Base-by-base conservation (phyloP, 257 asterid species). In the Scutellaria baicalensis region DNA sequence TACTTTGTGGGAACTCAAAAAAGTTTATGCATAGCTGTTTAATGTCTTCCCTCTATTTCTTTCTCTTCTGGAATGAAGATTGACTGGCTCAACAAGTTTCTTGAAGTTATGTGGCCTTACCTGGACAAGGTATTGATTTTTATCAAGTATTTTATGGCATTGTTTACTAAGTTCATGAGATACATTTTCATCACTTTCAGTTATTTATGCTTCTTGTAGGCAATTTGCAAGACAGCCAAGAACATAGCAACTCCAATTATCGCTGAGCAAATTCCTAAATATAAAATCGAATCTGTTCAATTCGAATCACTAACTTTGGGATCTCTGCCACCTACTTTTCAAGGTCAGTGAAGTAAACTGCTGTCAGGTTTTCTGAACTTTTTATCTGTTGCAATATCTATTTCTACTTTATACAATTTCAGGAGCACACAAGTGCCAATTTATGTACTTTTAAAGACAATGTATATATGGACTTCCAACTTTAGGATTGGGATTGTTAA, bases 61-160 rank as follows among this genome's bases (percentile, higher is more conserved):
- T 58, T 68, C n/a, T 77, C 33, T 77, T 51, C 16, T 50, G 82
- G n/a, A 72, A 60, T 59, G 51, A 71, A 92, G 96, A 77, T 92
- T 59, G 96, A 90, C 85, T 92, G 98, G 98, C 84, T 88, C 57
- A 92, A 90, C 92, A 86, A 80, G 89, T 89, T 92, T 72, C 40
- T 92, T 62, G 90, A 81, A 70, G 57, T 73, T 68, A 83, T 92
- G 96, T 92, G 98, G 98, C 97, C 98, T 70, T 86, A 90, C 82
- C 86, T 92, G 71, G 96, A 90, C 86, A 92, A 89, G 98, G 98
- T 92, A 84, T 54, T 45, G 64, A 8, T 67, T 49, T 43, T 18
- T 71, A 64, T 16, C 16, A 52, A 47, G 50, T 18, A 50, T 73
- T 3, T 12, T 47, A 54, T 59, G 43, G 9, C 39, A 62, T 48